Evolutionary conservation across 1,284 basidiomycete species (phyloP), one percentile per base, ranked within the genome.

Genomic region (Trichosporon ovoides): DNA sequence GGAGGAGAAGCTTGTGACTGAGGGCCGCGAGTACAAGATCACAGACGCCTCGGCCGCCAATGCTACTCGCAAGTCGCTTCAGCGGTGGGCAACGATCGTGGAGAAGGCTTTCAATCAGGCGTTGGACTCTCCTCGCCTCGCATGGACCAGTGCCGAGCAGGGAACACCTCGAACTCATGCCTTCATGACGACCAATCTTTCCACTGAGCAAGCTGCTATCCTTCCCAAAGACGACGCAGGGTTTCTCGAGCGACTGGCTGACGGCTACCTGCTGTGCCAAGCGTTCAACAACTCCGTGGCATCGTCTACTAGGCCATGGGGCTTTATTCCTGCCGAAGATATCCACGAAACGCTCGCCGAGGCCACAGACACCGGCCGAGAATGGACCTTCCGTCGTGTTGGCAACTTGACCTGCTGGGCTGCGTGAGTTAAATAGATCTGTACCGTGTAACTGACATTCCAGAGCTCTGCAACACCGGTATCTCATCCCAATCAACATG

Each of bases 381-480:
- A 71, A 18, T 78, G 74, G 75, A 78, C 76, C 11, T 78, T 78
- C 59, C 64, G 74, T 34, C 62, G 67, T 19, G 70, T 70, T 7
- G 70, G 66, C 3, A 78, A 78, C 53, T 58, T 78, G 46, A 74
- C 73, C 12, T 69, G 67, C 36, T 77, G 71, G 68, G 75, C 71
- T 38, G 76, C 76, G 75, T 77, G 56, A 71, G 76, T 74, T n/a
- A n/a, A 1, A 6, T 19, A 3, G 12, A 3, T 28, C 3, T 7
- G 16, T 6, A 49, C 14, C 24, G n/a, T 31, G 3, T 14, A 13
- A 19, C 56, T 58, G 49, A 51, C 43, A 16, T 4, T 7, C 12
- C 54, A 77, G 76, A 9, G 73, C 75, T n/a, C 55, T 78, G 18
- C 61, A 68, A 18, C 66, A 68, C 34, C 62, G 76, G 16, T 78